Evolutionary conservation across 768 basidiomycete species (phyloP), one percentile per base, ranked within the genome.

Genomic region (Leucogyrophana mollusca): DNA sequence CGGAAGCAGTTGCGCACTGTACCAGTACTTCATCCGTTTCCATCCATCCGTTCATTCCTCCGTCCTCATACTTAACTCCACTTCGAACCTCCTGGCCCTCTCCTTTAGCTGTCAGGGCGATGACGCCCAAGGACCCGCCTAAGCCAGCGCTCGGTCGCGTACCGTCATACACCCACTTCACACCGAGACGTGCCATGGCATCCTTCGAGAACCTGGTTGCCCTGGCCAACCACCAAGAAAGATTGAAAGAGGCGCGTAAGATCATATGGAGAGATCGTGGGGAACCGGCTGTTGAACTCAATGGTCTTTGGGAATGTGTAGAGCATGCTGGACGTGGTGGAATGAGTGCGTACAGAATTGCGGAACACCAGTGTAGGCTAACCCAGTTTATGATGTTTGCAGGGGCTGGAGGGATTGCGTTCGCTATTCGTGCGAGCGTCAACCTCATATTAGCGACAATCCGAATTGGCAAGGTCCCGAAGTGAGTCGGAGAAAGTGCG

Each of bases 121-220:
- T n/a, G n/a, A n/a, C n/a, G n/a, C n/a, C n/a, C n/a, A n/a, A n/a
- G n/a, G n/a, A n/a, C n/a, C n/a, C n/a, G n/a, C n/a, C n/a, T n/a
- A 30, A 30, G 13, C 27, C 27, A 30, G 34, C 23, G 18, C 40
- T 53, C 17, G 57, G 55, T n/a, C 47, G 62, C 24, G 48, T 48
- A 9, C 49, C 65, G 7, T 62, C 74, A 3, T 71, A 77, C 52
- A 73, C 79, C 43, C 67, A 71, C 5, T 73, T 83, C 52, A 72
- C 77, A 1, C 82, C 82, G 70, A 55, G 58, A 11, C 67, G 72
- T 27, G 78, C 84, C 3, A 81, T 87, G 70, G 75, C 79, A 8
- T 90, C 87, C 0, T 92, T 92, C 54, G 89, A 92, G 60, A 90
- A 88, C 58, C 71, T 94, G 7, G 84, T 90, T 17, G 87, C 86